Evolutionary conservation across 345 rosid species (phyloP).

Genomic region (Moricandia arvensis): DNA sequence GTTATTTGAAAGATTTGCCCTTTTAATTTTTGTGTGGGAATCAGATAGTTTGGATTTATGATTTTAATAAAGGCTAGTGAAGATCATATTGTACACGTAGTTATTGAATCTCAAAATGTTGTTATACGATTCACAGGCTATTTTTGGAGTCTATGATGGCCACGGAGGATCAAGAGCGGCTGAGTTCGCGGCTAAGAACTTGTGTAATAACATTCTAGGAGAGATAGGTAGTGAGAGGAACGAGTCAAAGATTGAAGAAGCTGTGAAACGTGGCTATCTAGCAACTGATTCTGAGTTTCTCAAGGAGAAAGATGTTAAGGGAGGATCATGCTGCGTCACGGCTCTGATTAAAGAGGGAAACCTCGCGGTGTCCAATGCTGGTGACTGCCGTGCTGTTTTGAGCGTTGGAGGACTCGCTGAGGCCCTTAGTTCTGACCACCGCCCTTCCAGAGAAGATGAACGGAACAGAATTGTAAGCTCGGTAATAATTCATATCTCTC

Average conservation of each 20-base stretch:
- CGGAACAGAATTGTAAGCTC: constrained; percentile 54
- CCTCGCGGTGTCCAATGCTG: constrained; percentile 70
- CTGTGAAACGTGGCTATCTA: constrained; percentile 65
- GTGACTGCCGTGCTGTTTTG: constrained; percentile 92
- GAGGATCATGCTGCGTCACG: constrained; percentile 91
- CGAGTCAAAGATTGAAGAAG: constrained; percentile 45
- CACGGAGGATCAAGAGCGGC: constrained; percentile 87
- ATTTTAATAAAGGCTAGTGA: neutral
- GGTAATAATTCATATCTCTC: constrained; percentile 38
- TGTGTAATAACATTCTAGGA: constrained; percentile 55
- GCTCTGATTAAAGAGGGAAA: constrained; percentile 62
- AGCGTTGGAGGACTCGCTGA: constrained; percentile 68
- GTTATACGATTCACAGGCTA: constrained; percentile 44
- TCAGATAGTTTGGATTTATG: neutral
- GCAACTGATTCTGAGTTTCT: constrained; percentile 71
- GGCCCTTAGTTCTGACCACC: constrained; percentile 81
- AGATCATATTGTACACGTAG: neutral
- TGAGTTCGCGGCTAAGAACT: constrained; percentile 65
- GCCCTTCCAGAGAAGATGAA: constrained; percentile 78
- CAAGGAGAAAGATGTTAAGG: constrained; percentile 45
- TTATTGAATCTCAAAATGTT: neutral
- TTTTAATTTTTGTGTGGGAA: neutral
- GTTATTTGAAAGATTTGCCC: too few relatives aligned
- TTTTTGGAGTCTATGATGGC: constrained; percentile 85
- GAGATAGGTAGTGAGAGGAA: constrained; percentile 41